Base-by-base conservation (phyloP, 164 flowering plant genomes). In the Vitis vinifera region DNA sequence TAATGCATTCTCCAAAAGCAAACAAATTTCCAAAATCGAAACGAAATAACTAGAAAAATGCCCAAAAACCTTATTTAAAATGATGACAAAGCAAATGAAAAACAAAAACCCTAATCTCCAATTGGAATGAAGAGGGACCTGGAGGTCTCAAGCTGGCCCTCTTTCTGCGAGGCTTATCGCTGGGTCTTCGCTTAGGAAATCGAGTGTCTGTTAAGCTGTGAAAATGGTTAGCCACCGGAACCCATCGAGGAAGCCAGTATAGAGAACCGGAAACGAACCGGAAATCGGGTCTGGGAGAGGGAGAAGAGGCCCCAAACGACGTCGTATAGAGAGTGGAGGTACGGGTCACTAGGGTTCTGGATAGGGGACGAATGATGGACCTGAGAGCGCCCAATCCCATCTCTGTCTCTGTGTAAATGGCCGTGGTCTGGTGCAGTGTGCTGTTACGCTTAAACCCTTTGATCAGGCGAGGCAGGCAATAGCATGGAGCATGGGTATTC, bases 161-260 rank as follows among this genome's bases (percentile, higher is more conserved):
- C 69, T 91, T 94, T 16, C 89, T 83, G 50, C 87, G 85, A 52
- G 87, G 76, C 53, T 77, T 80, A 23, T 64, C 60, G 52, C 79
- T 70, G 47, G 96, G 98, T 37, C 93, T 76, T 66, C 97, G 78
- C 80, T 92, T 92, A 2, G 97, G 97, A 62, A 75, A 77, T 50
- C 97, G 88, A 48, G 88, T 84, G 53, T 92, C 96, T 0, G 97
- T 94, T 51, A 94, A 81, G 73, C 87, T 86, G 65, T 90, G 87
- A 63, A 88, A 71, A 44, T 73, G 81, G 56, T 62, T 73, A 30
- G 77, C 52, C 6, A 75, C 64, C 11, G 74, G 75, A 11, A 71
- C 70, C 84, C 84, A 85, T 60, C 82, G 86, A 29, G 63, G 55
- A 6, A 58, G 69, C 9, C 55, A 84, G 13, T 77, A 78, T 16